These are phyloP conservation scores for Tolypocladium cylindrosporum DNA, from an alignment of 2,329 filamentous ascomycete species.

Conservation along the genomic window DNA sequence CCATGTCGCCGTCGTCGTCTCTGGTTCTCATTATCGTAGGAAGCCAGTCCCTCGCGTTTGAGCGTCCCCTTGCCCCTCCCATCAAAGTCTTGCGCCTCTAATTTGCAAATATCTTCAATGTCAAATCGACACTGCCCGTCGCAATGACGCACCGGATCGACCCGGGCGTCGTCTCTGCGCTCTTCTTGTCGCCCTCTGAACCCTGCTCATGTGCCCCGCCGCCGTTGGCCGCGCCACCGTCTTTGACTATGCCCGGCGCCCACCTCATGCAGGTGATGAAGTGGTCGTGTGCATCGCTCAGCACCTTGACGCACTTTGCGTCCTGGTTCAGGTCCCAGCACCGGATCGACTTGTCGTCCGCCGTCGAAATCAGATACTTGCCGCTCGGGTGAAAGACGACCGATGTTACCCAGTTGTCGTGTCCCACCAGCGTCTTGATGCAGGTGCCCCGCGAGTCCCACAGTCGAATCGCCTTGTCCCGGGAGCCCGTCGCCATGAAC, in stretches of 20 bases:
- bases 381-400: slow-evolving; percentile 86
- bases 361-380: slow-evolving; percentile 76
- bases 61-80: background rate
- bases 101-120: slow-evolving; percentile 67
- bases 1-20: background rate
- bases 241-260: slow-evolving; percentile 50
- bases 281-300: slow-evolving; percentile 68
- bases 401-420: slow-evolving; percentile 89
- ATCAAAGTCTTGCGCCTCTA: slow-evolving; percentile 10
- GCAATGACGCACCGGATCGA: slow-evolving; percentile 78
- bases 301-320: slow-evolving; percentile 75
- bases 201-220: slow-evolving; percentile 5
- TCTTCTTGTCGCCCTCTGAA: slow-evolving; percentile 32
- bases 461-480: slow-evolving; percentile 83
- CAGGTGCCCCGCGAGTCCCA: slow-evolving; percentile 82
- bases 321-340: slow-evolving; percentile 93
- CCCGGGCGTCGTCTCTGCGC: slow-evolving; percentile 35
- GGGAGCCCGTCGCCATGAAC: slow-evolving; percentile 78
- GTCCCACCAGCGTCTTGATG: slow-evolving; percentile 74
- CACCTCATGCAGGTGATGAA: slow-evolving; percentile 83
- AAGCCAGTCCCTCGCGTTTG: background rate
- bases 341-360: slow-evolving; percentile 83
- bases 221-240: slow-evolving; percentile 5
- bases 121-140: slow-evolving; percentile 76
- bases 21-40: background rate